Base-by-base conservation (phyloP, 2,329 filamentous ascomycete species). In the Tolypocladium album region DNA sequence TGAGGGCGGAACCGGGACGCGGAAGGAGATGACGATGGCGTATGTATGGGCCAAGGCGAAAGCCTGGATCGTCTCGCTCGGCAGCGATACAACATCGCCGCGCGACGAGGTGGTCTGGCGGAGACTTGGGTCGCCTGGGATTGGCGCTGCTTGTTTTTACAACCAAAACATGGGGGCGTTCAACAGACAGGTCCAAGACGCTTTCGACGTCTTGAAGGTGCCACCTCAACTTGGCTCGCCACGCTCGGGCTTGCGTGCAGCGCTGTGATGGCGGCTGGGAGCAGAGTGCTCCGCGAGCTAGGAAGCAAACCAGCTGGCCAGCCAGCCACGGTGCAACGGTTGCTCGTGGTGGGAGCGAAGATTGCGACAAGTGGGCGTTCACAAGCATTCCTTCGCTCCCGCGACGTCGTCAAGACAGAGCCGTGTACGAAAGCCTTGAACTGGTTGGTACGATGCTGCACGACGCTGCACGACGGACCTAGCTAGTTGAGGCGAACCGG, bases 81-180 rank as follows among this genome's bases (percentile, higher is more conserved):
- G 73, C 80, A 77, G 78, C 76, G 83, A 90, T 90, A 83, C 82
- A 91, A 90, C 88, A 90, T 90, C 81, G 79, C 79, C 78, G 78
- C 75, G 59, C 62, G 63, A 50, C 42, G 36, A 56, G 59, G 57
- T 47, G 20, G 24, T 62, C 53, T 34, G 74, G 74, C 72, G 73
- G 75, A 72, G 74, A 73, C 78, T 82, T 83, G 83, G 82, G 82
- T 87, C 82, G 83, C 81, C 79, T 81, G 78, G 79, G 79, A 77
- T 83, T 85, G 85, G 81, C 84, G 82, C 83, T 84, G 82, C 81
- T 87, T 85, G 88, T 90, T 90, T 90, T 89, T 88, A 81, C 86
- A 90, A 90, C 87, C 83, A 89, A 90, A 89, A 88, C 85, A 86
- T 82, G 77, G 78, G 80, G 86, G 83, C 83, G 84, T 87, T 89